Conservation (phyloP, 75 land plant species). For the Larix kaempferi region DNA sequence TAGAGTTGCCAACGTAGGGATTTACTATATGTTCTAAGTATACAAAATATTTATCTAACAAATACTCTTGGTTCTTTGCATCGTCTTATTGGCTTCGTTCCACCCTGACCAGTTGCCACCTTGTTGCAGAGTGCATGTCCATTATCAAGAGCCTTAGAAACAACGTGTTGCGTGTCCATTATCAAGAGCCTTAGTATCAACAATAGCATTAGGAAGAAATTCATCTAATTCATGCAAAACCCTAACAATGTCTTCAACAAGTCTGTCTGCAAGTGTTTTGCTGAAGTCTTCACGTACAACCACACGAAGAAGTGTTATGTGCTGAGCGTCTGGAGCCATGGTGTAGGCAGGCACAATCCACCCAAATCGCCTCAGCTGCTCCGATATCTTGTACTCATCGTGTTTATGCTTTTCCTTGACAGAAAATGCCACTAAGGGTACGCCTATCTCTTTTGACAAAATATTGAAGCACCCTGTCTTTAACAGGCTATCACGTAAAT, state of each 20-base stretch:
- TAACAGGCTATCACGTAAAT: constrained; percentile 20
- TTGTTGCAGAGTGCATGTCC: no score
- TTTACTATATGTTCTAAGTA: no score
- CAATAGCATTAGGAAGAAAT: constrained; percentile 4
- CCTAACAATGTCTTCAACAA: constrained; percentile 21
- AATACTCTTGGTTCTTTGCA: no score
- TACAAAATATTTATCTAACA: no score
- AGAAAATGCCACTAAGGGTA: constrained; percentile 53
- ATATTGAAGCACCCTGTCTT: constrained; percentile 41
- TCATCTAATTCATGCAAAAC: constrained; percentile 28
- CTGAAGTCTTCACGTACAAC: constrained; percentile 55
- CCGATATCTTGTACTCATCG: constrained; percentile 40
- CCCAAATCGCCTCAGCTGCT: constrained; percentile 35
- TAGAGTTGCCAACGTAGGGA: no score
- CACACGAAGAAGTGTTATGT: constrained; percentile 39
- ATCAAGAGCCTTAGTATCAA: no score
- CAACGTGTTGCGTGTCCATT: no score
- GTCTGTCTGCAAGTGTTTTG: constrained; percentile 34
- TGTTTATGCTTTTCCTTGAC: constrained; percentile 24
- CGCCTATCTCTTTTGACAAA: constrained; percentile 47
- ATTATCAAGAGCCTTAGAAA: no score
- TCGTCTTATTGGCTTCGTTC: no score
- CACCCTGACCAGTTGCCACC: no score
- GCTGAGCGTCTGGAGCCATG: constrained; percentile 47
- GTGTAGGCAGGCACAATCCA: constrained; percentile 62